These are phyloP conservation scores for Naematelia aurantialba DNA, from an alignment of 768 basidiomycete genomes.

Conservation along the genomic window DNA sequence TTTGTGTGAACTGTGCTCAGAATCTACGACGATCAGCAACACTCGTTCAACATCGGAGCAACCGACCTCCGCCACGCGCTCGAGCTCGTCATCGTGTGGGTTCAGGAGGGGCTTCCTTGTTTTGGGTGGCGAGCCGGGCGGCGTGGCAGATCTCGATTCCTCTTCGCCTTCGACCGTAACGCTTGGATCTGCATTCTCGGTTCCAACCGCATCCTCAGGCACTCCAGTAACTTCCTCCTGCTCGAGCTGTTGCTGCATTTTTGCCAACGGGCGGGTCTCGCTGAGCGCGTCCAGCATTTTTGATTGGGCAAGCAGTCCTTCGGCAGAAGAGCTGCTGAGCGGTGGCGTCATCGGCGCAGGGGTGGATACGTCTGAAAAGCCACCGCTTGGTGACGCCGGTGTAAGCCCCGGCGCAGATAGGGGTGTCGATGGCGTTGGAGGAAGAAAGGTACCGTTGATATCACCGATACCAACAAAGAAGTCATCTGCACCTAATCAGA, in stretches of 20 bases:
- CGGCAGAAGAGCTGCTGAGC: conserved; percentile 43
- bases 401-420: conserved; percentile 3
- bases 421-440: conserved; percentile 36
- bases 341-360: conserved; percentile 29
- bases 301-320: conserved; percentile 66
- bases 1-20: neutral
- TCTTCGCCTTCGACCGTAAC: neutral
- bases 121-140: neutral
- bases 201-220: conserved; percentile 24
- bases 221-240: neutral
- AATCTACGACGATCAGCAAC: conserved; percentile 1
- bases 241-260: conserved; percentile 64
- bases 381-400: conserved; percentile 45
- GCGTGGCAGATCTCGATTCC: conserved; percentile 8
- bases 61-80: conserved; percentile 68
- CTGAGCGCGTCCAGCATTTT: conserved; percentile 77
- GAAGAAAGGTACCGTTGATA: conserved; percentile 86
- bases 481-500: conserved; percentile 62
- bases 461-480: conserved; percentile 98
- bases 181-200: neutral
- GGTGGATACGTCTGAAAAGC: conserved; percentile 18
- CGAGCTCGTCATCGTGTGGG: conserved; percentile 79
- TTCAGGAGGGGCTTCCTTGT: conserved; percentile 63
- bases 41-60: neutral
- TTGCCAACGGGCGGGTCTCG: conserved; percentile 79